Base-by-base conservation (phyloP, 345 rosid species). In the Boechera stricta region DNA sequence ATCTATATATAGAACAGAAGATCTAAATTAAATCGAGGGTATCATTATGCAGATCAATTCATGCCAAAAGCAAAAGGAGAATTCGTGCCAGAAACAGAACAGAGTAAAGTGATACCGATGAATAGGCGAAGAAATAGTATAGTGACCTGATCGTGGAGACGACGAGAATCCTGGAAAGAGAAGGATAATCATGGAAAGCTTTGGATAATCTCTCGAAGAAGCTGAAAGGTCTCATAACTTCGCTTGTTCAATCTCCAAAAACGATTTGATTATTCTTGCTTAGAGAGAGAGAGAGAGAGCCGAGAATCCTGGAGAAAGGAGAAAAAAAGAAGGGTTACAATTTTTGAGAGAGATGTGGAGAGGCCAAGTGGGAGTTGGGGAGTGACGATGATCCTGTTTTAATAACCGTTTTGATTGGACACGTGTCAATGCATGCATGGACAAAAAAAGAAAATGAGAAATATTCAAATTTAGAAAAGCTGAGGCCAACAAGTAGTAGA, bases 141-240 rank as follows among this genome's bases (percentile, higher is more conserved):
- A 48, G 5, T 49, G 33, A 92, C 99, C 98, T 85, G 86, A 95
- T 76, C 44, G 99, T 79, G 88, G 90, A 87, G 84, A 92, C 76
- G 67, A 91, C 75, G 73, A 91, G 5, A 33, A 91, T 82, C 75
- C 86, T 85, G 35, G 98, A 83, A 68, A 92, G 84, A 38, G 84
- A 84, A 70, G 97, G 91, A 76, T 85, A 68, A 39, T 88, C 98
- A 49, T 83, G 86, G 80, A 88, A 87, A 59, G 87, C 86, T 78
- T 83, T 84, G 7, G 92, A 85, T 78, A 87, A 64, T 79, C 90
- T 79, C 53, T 86, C 82, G 78, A 74, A 84, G 69, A 89, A 24
- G 41, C 73, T 82, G 65, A 86, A 88, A 24, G 51, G 82, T 67
- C 84, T 89, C 98, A 95, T 95, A 4, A 1, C 60, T 70, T 66